These are phyloP conservation scores for Nephelium lappaceum DNA, from an alignment of 345 rosid genomes.

Conservation along the genomic window DNA sequence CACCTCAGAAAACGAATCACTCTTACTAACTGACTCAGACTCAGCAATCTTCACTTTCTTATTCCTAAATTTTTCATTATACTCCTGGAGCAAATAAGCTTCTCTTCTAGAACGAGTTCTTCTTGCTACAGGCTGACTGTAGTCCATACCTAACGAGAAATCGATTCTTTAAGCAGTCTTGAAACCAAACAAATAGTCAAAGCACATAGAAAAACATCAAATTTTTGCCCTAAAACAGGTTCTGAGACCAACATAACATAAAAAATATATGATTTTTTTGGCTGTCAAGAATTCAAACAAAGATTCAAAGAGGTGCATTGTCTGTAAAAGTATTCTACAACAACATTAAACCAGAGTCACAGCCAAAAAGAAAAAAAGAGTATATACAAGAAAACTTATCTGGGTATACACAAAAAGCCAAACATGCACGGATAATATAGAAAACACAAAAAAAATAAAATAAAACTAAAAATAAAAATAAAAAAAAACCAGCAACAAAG, in stretches of 20 bases:
- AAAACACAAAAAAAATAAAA: background rate
- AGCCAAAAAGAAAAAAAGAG: background rate
- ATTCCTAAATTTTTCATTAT: slow-evolving; percentile 5
- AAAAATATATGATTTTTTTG: background rate
- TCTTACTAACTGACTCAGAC: background rate
- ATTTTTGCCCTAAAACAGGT: background rate
- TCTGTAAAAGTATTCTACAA: background rate
- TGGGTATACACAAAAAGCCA: background rate
- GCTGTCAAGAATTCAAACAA: background rate
- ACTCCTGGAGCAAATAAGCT: background rate
- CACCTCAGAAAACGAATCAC: background rate
- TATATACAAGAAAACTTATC: background rate
- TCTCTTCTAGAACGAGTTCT: slow-evolving; percentile 26
- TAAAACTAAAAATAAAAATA: background rate
- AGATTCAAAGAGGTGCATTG: background rate
- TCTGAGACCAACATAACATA: background rate
- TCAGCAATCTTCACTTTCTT: background rate
- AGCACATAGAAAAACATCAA: background rate
- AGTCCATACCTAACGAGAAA: background rate
- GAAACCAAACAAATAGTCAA: background rate
- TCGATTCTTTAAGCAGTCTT: background rate
- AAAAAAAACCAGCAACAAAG: background rate
- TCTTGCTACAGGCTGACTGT: slow-evolving; percentile 18
- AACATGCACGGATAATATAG: background rate
- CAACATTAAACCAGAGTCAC: background rate